Evolutionary conservation across 257 asterid genomes (phyloP).

Genomic region (Marsdenia floribunda): DNA sequence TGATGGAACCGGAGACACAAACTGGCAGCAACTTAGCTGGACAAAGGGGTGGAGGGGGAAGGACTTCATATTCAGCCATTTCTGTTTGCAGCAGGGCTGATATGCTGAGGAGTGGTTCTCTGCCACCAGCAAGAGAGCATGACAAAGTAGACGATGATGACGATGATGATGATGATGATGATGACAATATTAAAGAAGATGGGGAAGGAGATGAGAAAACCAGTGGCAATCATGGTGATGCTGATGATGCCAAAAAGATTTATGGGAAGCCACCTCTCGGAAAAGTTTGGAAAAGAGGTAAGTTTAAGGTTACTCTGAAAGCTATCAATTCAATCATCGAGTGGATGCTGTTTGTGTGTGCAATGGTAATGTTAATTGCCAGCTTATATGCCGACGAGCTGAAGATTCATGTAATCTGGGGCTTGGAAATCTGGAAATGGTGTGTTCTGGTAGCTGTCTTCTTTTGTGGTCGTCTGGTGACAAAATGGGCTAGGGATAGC

Average conservation of each 20-base stretch:
- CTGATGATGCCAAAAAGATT: not conserved
- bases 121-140: not conserved
- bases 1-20: conserved; percentile 8
- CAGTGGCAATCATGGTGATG: not conserved
- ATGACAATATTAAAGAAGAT: not conserved
- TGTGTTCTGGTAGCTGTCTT: conserved; percentile 23
- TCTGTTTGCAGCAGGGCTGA: not conserved
- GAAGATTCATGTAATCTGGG: conserved; percentile 10
- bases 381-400: conserved; percentile 13
- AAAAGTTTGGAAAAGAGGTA: conserved; percentile 5
- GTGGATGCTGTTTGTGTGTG: conserved; percentile 16
- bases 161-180: not conserved
- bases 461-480: conserved; percentile 25
- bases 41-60: not conserved
- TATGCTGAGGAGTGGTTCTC: conserved; percentile 4
- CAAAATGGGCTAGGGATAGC: conserved; percentile 21
- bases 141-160: not conserved
- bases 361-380: conserved; percentile 11
- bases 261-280: not conserved
- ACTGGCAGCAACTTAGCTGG: not conserved
- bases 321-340: conserved; percentile 13
- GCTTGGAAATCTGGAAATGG: conserved; percentile 28
- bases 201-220: not conserved
- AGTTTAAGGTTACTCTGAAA: conserved; percentile 5
- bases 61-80: not conserved